Evolutionary conservation across 805 yeast species (phyloP), one percentile per base, ranked within the genome.

Genomic region (Yarrowia sp.): DNA sequence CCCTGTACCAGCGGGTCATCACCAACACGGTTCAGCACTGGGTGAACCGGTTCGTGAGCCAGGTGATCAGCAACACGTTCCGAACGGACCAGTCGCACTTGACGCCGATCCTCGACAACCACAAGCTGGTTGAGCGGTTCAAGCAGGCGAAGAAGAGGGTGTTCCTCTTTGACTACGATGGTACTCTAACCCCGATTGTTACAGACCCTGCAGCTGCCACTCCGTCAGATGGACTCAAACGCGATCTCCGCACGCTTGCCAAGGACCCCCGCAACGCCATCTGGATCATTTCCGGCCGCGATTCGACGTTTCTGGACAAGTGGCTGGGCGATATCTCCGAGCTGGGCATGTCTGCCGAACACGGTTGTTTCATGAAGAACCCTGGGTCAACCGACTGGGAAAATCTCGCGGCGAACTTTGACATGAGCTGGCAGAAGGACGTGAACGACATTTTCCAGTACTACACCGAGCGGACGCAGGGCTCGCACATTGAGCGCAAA

Each of bases 161-260:
- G 70, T 92, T 95, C 74, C 78, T 95, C 73, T 93, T 95, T 79
- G 99, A 95, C 79, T 95, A 95, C 77, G 99, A 95, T 77, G 99
- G 99, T 38, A 95, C 99, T 1, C 82, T 95, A 73, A 92, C 99
- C 0, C 98, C 98, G 14, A 95, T 95, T 75, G 99, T 95, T 3
- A 85, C 87, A 48, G 98, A 95, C 74, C 99, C 99, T 1, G 92
- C 94, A n/a, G 98, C 98, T 0, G 99, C 99, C 0, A 90, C 95
- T 50, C 99, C 99, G 2, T 87, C 97, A 0, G 87, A 88, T 3
- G 83, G 89, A 72, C 81, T 95, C 55, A 82, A 86, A 67, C 78
- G 82, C 9, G 85, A 89, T 12, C 78, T 95, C 70, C 82, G 84
- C 36, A 80, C 82, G 40, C 82, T 95, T 67, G 82, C 89, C 2